Evolutionary conservation across 257 asterid genomes (phyloP), one percentile per base, ranked within the genome.

Genomic region (Solanum medicagineum): DNA sequence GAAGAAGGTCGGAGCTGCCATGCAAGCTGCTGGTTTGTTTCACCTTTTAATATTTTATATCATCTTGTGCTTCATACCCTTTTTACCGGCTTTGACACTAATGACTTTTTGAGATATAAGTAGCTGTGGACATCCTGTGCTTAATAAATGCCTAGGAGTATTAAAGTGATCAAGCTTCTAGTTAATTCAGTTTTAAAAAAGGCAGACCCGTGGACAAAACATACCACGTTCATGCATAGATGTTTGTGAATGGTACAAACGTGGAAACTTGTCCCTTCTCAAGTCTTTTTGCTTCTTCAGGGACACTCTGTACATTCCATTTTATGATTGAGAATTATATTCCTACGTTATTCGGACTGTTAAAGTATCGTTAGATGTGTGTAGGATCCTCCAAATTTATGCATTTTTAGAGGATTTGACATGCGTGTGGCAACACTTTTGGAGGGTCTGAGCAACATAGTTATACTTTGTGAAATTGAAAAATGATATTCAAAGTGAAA

Each of bases 21-120:
- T 92, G 45, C 97, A 92, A 92, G 94, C 94, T 87, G 89, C 96
- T 56, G 97, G 96, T 92, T 86, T 51, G 91, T 87, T 51, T 69
- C 53, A 36, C 8, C 42, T 84, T 81, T 81, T 20, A 22, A 44
- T 81, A 87, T 29, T 36, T 12, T 55, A 6, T 83, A 53, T 81
- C 84, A 20, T 40, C 40, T 51, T 56, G 29, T 81, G 24, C 36
- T 36, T 47, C 17, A 5, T 32, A 36, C 77, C 24, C 0, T 32
- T 68, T 68, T 65, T 36, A 32, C 49, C 14, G 4, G 49, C 49
- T 32, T 68, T 68, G 75, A 36, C 14, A 17, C 49, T 68, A 4
- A 32, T 36, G 75, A 10, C 49, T 32, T 68, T 68, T 68, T 68
- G 15, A 68, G 75, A 68, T 68, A 1, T 7, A 68, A 68, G 22